These are phyloP conservation scores for Dactylonectria estremocensis DNA, from an alignment of 2,329 filamentous ascomycete species.

Conservation along the genomic window DNA sequence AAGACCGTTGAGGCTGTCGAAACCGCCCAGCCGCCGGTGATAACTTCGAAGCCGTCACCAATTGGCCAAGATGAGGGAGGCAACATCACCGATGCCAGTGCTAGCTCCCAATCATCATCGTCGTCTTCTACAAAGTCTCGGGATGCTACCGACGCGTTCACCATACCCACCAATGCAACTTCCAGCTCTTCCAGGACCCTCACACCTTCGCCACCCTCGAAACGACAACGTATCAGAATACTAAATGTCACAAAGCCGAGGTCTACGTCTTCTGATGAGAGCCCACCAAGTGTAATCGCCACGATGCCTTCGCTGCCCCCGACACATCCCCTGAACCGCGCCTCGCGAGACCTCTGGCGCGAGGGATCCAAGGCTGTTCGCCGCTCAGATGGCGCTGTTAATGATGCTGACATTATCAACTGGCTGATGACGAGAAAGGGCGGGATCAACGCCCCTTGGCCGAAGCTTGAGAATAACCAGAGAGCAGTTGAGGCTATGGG, in stretches of 20 bases:
- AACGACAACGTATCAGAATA: not conserved
- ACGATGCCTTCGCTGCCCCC: not conserved
- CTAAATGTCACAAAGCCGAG: not conserved
- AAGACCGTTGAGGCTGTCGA: no score
- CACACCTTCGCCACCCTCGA: not conserved
- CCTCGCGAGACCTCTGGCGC: slow-evolving; percentile 37
- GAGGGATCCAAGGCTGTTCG: slow-evolving; percentile 35
- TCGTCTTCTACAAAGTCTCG: not conserved
- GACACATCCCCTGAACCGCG: slow-evolving; percentile 15
- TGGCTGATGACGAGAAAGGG: slow-evolving; percentile 43
- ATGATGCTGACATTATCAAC: slow-evolving; percentile 38
- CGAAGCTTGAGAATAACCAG: slow-evolving; percentile 36
- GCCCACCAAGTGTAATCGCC: not conserved
- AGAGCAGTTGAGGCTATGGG: slow-evolving; percentile 38
- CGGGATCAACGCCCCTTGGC: slow-evolving; percentile 36
- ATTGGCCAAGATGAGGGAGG: slow-evolving; percentile 4
- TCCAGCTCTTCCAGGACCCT: not conserved
- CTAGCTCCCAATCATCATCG: not conserved
- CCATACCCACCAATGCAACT: not conserved
- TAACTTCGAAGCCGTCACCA: slow-evolving; percentile 2
- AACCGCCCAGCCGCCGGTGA: no score
- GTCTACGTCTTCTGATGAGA: slow-evolving; percentile 2
- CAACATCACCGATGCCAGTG: not conserved
- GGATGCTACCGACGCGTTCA: not conserved
- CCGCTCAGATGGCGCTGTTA: slow-evolving; percentile 34